Evolutionary conservation across 2,329 filamentous ascomycete species (phyloP).

Genomic region (Zasmidium angulare): DNA sequence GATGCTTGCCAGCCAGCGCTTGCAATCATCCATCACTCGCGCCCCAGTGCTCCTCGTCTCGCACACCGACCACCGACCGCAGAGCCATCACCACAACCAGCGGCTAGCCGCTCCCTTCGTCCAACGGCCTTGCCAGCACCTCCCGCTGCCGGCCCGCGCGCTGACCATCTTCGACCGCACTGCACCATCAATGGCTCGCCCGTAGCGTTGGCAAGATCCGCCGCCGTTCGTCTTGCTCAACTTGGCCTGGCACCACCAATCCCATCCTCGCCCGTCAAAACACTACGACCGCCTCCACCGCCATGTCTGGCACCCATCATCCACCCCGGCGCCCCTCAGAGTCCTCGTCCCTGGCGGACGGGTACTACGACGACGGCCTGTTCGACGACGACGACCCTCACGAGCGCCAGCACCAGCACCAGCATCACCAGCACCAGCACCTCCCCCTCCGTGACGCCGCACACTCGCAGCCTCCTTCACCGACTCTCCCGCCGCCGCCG

Average conservation of each 20-base stretch:
- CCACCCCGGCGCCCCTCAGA: background rate
- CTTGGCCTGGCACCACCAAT: background rate
- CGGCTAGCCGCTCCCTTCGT: background rate
- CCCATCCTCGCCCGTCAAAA: background rate
- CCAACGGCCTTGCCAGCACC: background rate
- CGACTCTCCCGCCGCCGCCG: background rate
- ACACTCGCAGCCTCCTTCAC: background rate
- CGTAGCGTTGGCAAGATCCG: background rate
- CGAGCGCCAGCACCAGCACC: background rate
- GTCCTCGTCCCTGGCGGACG: conserved; percentile 10
- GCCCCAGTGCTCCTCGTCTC: too few species aligned
- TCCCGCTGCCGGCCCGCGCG: background rate
- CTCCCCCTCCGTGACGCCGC: background rate
- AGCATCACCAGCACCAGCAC: background rate
- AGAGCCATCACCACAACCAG: background rate
- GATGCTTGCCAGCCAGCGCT: background rate
- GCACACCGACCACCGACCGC: too few species aligned
- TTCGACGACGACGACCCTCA: conserved; percentile 51
- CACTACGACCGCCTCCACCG: background rate
- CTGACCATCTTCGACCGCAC: background rate
- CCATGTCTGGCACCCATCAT: background rate
- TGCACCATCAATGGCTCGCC: background rate
- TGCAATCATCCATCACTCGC: background rate
- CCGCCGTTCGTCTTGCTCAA: background rate
- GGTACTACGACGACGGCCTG: conserved; percentile 24